Conservation (phyloP, 1,284 basidiomycete species). For the Ceratobasidium sp. region DNA sequence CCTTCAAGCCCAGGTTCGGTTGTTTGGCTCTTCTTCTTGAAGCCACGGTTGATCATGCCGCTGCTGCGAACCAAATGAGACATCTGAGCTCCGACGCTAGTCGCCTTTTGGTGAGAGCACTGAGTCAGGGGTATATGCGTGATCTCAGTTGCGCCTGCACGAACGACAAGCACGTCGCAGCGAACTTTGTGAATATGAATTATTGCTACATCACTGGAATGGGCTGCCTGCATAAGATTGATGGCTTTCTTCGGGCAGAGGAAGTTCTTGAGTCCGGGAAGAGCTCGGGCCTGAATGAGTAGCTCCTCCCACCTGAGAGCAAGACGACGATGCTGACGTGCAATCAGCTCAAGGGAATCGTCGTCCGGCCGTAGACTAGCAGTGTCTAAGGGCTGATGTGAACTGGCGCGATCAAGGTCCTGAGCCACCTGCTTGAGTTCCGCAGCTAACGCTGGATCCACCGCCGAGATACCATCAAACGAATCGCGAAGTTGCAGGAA, state of each 20-base stretch:
- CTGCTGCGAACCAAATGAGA: no score
- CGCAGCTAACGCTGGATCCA: not conserved
- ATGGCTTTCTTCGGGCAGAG: not conserved
- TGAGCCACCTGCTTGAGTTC: not conserved
- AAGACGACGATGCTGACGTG: not conserved
- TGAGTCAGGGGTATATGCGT: no score
- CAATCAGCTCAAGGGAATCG: not conserved
- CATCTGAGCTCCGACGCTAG: no score
- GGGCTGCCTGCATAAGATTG: not conserved
- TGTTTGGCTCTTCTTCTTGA: no score
- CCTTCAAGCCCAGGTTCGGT: no score
- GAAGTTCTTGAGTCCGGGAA: not conserved
- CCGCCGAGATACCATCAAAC: not conserved
- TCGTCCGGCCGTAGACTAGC: not conserved
- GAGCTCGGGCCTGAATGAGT: not conserved
- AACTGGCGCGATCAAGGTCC: not conserved
- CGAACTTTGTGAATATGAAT: not conserved
- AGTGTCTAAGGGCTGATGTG: not conserved
- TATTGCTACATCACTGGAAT: not conserved
- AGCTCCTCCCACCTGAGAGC: not conserved
- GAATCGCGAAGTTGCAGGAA: constrained; percentile 1
- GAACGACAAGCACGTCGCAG: no score
- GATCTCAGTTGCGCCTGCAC: no score
- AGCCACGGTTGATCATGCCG: no score
- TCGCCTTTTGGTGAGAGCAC: no score